These are phyloP conservation scores for Penicillium verhagenii DNA, from an alignment of 495 filamentous ascomycete species.

Conservation along the genomic window DNA sequence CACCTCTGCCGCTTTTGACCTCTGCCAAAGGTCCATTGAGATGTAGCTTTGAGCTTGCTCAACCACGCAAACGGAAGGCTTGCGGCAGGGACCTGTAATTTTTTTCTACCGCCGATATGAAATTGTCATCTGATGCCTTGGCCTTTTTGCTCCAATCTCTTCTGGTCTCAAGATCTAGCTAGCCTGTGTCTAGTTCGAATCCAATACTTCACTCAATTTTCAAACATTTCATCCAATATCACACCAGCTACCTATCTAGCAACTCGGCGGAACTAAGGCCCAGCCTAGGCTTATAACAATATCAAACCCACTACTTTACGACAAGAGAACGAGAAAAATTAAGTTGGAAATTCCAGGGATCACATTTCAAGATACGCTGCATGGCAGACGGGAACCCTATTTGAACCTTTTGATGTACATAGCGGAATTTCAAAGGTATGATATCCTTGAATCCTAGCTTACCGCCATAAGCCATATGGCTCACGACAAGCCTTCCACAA, in stretches of 20 bases:
- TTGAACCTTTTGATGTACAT: neutral
- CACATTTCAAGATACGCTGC: neutral
- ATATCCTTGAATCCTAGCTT: slow-evolving; percentile 5
- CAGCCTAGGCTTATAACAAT: neutral
- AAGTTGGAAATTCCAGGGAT: neutral
- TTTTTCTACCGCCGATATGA: slow-evolving; percentile 17
- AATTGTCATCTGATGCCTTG: slow-evolving; percentile 16
- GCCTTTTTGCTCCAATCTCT: slow-evolving; percentile 1
- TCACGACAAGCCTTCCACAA: slow-evolving; percentile 75
- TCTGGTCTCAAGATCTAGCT: neutral
- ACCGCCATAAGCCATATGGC: slow-evolving; percentile 68
- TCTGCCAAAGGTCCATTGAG: neutral
- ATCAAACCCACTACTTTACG: neutral
- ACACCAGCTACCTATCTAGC: neutral
- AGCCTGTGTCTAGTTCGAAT: neutral
- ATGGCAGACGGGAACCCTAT: neutral
- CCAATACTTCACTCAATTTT: neutral
- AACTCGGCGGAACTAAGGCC: neutral
- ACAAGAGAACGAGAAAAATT: neutral
- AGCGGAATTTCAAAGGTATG: neutral
- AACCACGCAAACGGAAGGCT: neutral
- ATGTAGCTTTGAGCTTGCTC: neutral
- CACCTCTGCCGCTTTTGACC: neutral
- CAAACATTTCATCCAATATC: neutral
- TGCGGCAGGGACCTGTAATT: slow-evolving; percentile 14